These are phyloP conservation scores for Puccinia brachypodii DNA, from an alignment of 1,284 basidiomycete species.

Conservation along the genomic window DNA sequence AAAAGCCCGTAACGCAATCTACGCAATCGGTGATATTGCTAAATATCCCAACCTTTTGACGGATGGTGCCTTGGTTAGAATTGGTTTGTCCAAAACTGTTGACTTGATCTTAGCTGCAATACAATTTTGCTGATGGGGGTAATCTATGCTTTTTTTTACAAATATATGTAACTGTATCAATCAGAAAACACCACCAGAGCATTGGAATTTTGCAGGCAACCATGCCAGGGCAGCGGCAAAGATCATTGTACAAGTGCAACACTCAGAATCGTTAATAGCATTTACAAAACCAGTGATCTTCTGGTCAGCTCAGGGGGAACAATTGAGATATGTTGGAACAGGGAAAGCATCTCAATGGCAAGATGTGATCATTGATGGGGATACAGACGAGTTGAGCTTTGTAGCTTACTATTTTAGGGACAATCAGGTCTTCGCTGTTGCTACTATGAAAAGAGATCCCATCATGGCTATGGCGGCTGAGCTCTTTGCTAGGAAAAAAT, in stretches of 20 bases:
- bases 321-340: constrained; percentile 77
- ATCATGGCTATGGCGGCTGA: constrained; percentile 78
- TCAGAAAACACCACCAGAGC: no score
- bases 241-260: constrained; percentile 66
- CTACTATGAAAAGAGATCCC: constrained; percentile 80
- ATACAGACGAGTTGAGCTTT: constrained; percentile 79
- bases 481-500: constrained; percentile 72
- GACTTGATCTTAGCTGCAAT: no score
- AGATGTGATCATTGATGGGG: constrained; percentile 74
- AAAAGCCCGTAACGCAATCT: constrained; percentile 62
- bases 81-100: constrained; percentile 7
- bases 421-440: constrained; percentile 76
- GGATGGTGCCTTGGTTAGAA: constrained; percentile 26
- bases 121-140: no score
- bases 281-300: constrained; percentile 82
- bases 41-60: constrained; percentile 66
- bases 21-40: constrained; percentile 85
- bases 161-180: constrained; percentile 63
- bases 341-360: constrained; percentile 60
- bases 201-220: constrained; percentile 87
- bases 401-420: constrained; percentile 80
- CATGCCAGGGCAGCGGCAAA: constrained; percentile 80
- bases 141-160: no score
- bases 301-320: constrained; percentile 74
- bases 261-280: constrained; percentile 57